phyloP scores from a whole-genome alignment of 129 eudicot species.

The Escallonia herrerae region DNA sequence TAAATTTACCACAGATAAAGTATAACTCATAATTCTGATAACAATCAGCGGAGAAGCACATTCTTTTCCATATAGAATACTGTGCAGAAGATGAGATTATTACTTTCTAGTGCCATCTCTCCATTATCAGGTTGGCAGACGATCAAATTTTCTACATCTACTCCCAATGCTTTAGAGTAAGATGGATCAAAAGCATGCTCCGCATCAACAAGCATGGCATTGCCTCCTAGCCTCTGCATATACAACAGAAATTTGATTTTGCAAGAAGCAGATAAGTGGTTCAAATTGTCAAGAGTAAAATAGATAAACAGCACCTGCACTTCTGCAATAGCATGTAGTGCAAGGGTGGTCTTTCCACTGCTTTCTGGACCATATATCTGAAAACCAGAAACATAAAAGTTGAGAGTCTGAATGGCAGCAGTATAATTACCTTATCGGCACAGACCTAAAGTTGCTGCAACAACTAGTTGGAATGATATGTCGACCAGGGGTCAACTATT shows the following conservation, averaged over 20 bases:
- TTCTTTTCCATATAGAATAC: constrained; percentile 4
- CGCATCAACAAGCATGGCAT: constrained; percentile 99
- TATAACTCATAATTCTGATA: neutral
- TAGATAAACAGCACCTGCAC: constrained; percentile 59
- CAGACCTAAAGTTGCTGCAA: too few species aligned
- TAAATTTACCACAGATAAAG: neutral
- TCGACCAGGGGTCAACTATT: too few species aligned
- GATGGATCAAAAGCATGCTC: constrained; percentile 99
- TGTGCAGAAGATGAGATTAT: constrained; percentile 20
- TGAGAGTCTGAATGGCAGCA: constrained; percentile 1
- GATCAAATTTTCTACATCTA: constrained; percentile 90
- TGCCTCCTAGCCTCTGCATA: constrained; percentile 80
- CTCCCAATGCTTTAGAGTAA: constrained; percentile 93
- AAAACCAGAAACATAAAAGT: constrained; percentile 15
- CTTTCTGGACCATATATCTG: constrained; percentile 99
- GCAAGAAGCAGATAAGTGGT: neutral
- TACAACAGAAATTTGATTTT: neutral
- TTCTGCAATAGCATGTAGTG: constrained; percentile 98
- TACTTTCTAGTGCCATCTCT: constrained; percentile 99
- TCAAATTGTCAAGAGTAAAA: neutral
- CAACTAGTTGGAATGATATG: too few species aligned
- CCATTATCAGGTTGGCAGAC: constrained; percentile 99
- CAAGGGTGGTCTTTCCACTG: constrained; percentile 97
- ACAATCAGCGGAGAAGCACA: neutral
- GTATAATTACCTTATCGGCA: neutral